Evolutionary conservation across 2,329 filamentous ascomycete species (phyloP), one percentile per base, ranked within the genome.

Genomic region (Cordyceps javanica): DNA sequence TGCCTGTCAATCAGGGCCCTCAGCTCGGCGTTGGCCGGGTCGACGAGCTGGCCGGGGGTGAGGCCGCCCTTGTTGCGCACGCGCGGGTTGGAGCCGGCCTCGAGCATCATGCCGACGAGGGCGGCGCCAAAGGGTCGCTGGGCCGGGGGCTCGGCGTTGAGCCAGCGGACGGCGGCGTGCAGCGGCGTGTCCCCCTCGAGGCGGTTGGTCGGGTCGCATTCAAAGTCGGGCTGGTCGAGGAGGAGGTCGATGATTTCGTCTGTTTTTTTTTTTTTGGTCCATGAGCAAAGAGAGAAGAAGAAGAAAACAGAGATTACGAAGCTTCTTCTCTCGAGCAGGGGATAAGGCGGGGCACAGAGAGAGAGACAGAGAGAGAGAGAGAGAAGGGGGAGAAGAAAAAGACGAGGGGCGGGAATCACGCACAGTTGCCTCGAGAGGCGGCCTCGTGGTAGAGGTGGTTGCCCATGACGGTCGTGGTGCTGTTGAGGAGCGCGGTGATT

Each of bases 361-460:
- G n/a, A n/a, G n/a, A n/a, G 25, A 34, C 53, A 25, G 38, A 51
- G 28, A 32, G 38, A 48, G 55, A 19, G 39, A 36, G 55, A 49
- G 25, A 52, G 25, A 30, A 26, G n/a, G 6, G 34, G 26, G 45
- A 34, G n/a, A 32, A n/a, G 79, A n/a, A n/a, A n/a, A n/a, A n/a
- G n/a, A n/a, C n/a, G n/a, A n/a, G n/a, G n/a, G n/a, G n/a, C n/a
- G n/a, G n/a, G n/a, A n/a, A n/a, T n/a, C n/a, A n/a, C 87, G 65
- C 77, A 93, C 90, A 96, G 75, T 91, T 90, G 65, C 94, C 94
- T 63, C 86, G 86, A 30, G 83, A 80, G 32, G 93, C 93, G 51
- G 92, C 94, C 65, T 97, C 85, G 73, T 97, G 94, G 70, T 97
- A 86, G 32, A 92, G 85, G 69, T 93, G 85, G 73, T 93, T 92